These are phyloP conservation scores for Cercophora sp. DNA, from an alignment of 495 filamentous ascomycete species.

Conservation along the genomic window DNA sequence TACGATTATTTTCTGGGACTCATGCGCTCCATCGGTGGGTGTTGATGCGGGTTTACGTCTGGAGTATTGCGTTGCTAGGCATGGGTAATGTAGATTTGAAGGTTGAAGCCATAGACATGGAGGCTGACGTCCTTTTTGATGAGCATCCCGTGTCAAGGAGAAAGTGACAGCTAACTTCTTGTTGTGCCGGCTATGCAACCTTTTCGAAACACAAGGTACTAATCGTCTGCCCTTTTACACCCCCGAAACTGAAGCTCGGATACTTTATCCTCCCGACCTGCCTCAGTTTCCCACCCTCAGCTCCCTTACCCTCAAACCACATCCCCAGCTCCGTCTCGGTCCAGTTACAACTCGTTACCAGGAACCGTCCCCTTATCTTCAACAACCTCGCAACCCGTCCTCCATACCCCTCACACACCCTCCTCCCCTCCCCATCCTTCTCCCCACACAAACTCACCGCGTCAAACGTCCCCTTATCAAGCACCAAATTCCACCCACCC, in stretches of 20 bases:
- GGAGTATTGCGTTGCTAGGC: too few relatives aligned
- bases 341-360: conserved; percentile 97
- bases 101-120: too few relatives aligned
- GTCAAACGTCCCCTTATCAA: conserved; percentile 98
- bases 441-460: conserved; percentile 74
- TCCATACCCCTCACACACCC: conserved; percentile 70
- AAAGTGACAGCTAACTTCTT: too few relatives aligned
- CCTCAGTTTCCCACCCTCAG: conserved; percentile 27
- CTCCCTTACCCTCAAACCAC: conserved; percentile 59
- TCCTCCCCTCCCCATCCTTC: conserved; percentile 45
- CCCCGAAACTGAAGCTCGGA: conserved; percentile 80
- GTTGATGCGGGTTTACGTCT: background rate
- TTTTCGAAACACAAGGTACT: conserved; percentile 74
- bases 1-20: background rate
- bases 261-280: conserved; percentile 68
- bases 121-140: too few relatives aligned
- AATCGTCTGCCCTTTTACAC: conserved; percentile 78
- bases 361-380: conserved; percentile 63
- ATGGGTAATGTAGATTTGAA: too few relatives aligned
- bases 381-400: conserved; percentile 61
- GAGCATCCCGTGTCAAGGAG: too few relatives aligned
- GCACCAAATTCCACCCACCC: conserved; percentile 73
- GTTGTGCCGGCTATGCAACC: conserved; percentile 5
- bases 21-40: background rate
- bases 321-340: conserved; percentile 77